Evolutionary conservation across 1,284 basidiomycete species (phyloP).

Genomic region (Malassezia restricta): DNA sequence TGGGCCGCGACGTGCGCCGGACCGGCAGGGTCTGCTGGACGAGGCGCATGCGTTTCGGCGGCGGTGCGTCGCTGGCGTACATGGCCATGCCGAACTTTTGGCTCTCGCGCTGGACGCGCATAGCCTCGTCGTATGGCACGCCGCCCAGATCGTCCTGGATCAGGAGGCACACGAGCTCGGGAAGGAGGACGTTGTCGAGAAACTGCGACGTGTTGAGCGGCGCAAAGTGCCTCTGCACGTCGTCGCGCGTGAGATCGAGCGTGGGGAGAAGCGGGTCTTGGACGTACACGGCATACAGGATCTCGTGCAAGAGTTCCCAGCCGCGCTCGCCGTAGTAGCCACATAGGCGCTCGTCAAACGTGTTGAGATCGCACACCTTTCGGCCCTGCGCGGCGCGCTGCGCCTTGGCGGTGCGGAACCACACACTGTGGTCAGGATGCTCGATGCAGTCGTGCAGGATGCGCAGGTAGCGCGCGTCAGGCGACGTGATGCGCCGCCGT

Average conservation of each 20-base stretch:
- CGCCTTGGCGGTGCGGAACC: background rate
- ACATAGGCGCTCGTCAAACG: slow-evolving; percentile 6
- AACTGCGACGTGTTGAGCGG: slow-evolving; percentile 7
- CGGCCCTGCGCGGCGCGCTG: background rate
- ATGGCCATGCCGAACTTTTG: slow-evolving; percentile 16
- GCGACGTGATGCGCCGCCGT: slow-evolving; percentile 8
- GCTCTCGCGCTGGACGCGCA: slow-evolving; percentile 1
- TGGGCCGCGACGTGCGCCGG: slow-evolving; percentile 4
- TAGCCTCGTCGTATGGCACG: background rate
- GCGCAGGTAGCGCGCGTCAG: slow-evolving; percentile 5
- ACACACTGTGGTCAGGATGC: slow-evolving; percentile 7
- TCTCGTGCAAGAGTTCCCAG: slow-evolving; percentile 10
- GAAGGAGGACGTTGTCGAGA: slow-evolving; percentile 7
- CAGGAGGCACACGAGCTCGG: slow-evolving; percentile 15
- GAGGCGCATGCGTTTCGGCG: background rate
- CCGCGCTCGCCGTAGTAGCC: slow-evolving; percentile 17
- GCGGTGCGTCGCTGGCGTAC: slow-evolving; percentile 9
- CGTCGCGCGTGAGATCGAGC: background rate
- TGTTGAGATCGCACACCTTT: slow-evolving; percentile 3
- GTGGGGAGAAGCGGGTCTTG: slow-evolving; percentile 12
- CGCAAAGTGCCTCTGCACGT: background rate
- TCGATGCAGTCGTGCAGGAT: slow-evolving; percentile 7
- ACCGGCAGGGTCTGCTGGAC: slow-evolving; percentile 11
- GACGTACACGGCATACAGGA: slow-evolving; percentile 4
- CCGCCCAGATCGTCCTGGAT: slow-evolving; percentile 16